Percentiles rank a stretch among this genome's conserved stretches.
Evolutionary conservation across 495 filamentous ascomycete genomes (phyloP).

Genomic region (Daldinia vernicosa): DNA sequence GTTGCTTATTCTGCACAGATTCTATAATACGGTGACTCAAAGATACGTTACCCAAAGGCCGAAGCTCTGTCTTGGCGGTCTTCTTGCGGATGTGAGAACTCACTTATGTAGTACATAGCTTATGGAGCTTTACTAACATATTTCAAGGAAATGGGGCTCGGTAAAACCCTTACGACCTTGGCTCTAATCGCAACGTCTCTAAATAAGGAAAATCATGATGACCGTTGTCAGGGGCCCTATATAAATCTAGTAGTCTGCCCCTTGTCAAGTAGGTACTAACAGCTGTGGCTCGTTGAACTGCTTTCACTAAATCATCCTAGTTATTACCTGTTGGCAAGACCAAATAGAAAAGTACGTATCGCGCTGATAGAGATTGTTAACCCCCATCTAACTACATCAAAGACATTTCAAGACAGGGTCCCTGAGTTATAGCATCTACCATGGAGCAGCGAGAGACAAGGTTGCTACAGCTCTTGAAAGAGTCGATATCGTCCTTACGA

Average conservation of each 20-base stretch:
- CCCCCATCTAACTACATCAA: background rate
- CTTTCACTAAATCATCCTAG: constrained; percentile 1
- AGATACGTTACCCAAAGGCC: background rate
- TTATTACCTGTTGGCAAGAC: constrained; percentile 43
- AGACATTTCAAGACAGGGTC: constrained; percentile 40
- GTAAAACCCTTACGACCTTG: constrained; percentile 23
- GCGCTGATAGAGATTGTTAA: background rate
- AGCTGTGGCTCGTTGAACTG: too few relatives aligned
- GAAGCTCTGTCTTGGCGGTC: constrained; percentile 26
- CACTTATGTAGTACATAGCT: background rate
- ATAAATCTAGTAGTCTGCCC: constrained; percentile 20
- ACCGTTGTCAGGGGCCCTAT: background rate
- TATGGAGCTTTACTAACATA: background rate
- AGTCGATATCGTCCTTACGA: constrained; percentile 53
- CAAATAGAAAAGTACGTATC: constrained; percentile 42
- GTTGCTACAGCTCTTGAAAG: constrained; percentile 33
- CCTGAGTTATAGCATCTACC: constrained; percentile 48
- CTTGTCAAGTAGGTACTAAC: constrained; percentile 15
- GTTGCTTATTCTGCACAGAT: constrained; percentile 14
- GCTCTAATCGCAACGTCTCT: constrained; percentile 19
- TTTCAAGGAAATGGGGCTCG: constrained; percentile 29
- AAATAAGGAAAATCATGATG: background rate
- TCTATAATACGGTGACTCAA: constrained; percentile 26
- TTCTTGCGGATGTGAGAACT: constrained; percentile 27
- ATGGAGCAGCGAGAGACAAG: constrained; percentile 44